These are phyloP conservation scores for Cylindrodendrum hubeiense DNA, from an alignment of 2,329 filamentous ascomycete species.

Conservation along the genomic window DNA sequence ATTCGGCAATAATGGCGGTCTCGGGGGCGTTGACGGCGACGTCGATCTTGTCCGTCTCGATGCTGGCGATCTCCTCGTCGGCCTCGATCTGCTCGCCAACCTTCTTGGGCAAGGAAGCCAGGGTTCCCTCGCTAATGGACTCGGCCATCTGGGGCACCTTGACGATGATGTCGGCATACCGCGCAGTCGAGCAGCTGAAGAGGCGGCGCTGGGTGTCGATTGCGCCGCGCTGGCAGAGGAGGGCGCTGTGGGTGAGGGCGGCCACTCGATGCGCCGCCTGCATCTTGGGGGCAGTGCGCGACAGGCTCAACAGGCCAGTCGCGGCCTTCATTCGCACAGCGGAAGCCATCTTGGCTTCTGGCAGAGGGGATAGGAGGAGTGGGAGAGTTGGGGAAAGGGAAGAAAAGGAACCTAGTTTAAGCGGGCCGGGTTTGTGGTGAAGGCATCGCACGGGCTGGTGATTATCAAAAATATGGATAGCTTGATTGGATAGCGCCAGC, in stretches of 20 bases:
- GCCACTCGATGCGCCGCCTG: slow-evolving; percentile 28
- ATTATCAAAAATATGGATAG: neutral
- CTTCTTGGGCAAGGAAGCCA: slow-evolving; percentile 44
- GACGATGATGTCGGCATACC: slow-evolving; percentile 42
- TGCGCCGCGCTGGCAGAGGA: slow-evolving; percentile 37
- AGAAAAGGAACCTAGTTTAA: slow-evolving; percentile 34
- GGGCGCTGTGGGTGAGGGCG: slow-evolving; percentile 34
- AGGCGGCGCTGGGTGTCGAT: slow-evolving; percentile 40
- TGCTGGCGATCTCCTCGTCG: slow-evolving; percentile 49
- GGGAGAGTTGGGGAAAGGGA: slow-evolving; percentile 15
- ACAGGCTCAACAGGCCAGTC: slow-evolving; percentile 35
- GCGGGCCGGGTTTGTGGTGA: slow-evolving; percentile 34
- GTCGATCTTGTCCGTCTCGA: slow-evolving; percentile 52
- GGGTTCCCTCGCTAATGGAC: slow-evolving; percentile 49
- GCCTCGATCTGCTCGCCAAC: slow-evolving; percentile 46
- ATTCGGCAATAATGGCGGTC: slow-evolving; percentile 43
- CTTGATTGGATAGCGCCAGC: slow-evolving; percentile 1
- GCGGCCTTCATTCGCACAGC: slow-evolving; percentile 38
- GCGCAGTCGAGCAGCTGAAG: slow-evolving; percentile 33
- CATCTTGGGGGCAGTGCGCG: slow-evolving; percentile 28
- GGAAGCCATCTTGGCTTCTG: slow-evolving; percentile 37
- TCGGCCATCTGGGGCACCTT: slow-evolving; percentile 49
- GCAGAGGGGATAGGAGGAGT: neutral
- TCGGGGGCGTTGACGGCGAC: slow-evolving; percentile 46
- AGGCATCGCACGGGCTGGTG: slow-evolving; percentile 37